phyloP scores from a whole-genome alignment of 2,329 filamentous ascomycete genomes.

The Fusarium devonianum region DNA sequence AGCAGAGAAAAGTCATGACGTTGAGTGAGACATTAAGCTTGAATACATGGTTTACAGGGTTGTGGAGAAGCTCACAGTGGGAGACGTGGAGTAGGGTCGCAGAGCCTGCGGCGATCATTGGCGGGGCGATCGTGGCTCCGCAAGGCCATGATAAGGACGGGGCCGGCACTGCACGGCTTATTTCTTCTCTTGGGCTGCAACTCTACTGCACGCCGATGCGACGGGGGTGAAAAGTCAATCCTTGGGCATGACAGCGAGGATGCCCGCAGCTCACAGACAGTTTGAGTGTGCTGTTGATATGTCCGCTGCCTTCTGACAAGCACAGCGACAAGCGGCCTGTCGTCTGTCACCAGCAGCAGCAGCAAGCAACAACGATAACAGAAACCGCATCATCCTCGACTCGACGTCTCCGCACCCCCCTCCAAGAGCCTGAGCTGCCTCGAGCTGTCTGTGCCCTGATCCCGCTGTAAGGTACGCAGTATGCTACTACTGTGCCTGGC shows the following conservation, averaged over 20 bases:
- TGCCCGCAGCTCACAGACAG: background rate
- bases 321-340: background rate
- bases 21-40: constrained; percentile 27
- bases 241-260: no score
- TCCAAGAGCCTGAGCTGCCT: constrained; percentile 21
- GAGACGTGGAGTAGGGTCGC: constrained; percentile 19
- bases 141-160: constrained; percentile 30
- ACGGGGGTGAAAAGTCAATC: background rate
- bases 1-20: constrained; percentile 29
- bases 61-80: constrained; percentile 12
- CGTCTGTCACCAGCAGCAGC: background rate
- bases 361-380: constrained; percentile 14
- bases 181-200: constrained; percentile 1
- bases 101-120: constrained; percentile 15
- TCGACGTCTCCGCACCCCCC: no score
- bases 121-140: constrained; percentile 17
- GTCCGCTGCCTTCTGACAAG: background rate
- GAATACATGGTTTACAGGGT: constrained; percentile 17
- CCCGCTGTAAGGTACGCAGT: constrained; percentile 36
- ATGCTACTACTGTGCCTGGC: constrained; percentile 29
- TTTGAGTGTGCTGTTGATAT: background rate
- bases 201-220: constrained; percentile 11
- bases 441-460: constrained; percentile 25
- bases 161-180: background rate
- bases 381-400: background rate